Percentiles rank a stretch among this genome's conserved stretches.
phyloP scores from a whole-genome alignment of 148 eudicot species.

The Rhododendron simsii region DNA sequence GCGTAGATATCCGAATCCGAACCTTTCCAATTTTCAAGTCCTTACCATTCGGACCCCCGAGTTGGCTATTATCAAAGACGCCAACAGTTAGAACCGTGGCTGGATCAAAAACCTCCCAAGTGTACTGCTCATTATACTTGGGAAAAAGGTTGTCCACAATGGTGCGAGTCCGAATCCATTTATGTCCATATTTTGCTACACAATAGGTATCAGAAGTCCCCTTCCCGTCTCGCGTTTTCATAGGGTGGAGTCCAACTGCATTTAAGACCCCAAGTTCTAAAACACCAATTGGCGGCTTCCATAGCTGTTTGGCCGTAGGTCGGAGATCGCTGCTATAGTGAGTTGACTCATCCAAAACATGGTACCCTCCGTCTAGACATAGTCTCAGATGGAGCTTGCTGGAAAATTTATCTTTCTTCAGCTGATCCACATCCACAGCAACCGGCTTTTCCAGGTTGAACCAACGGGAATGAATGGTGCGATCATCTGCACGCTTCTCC shows the following conservation, averaged over 20 bases:
- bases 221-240: constrained; percentile 82
- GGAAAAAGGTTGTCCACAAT: constrained; percentile 75
- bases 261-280: constrained; percentile 80
- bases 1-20: constrained; percentile 81
- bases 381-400: constrained; percentile 77
- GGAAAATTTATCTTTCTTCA: constrained; percentile 82
- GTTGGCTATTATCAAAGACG: constrained; percentile 84
- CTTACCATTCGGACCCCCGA: constrained; percentile 58
- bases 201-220: constrained; percentile 97
- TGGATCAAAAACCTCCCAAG: constrained; percentile 98
- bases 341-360: constrained; percentile 94
- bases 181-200: constrained; percentile 94
- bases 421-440: constrained; percentile 72
- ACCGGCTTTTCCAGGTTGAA: constrained; percentile 86
- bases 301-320: constrained; percentile 89
- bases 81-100: constrained; percentile 91
- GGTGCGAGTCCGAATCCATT: constrained; percentile 91
- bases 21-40: constrained; percentile 90
- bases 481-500: constrained; percentile 87
- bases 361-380: constrained; percentile 98
- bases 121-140: constrained; percentile 91
- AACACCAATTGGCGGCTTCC: constrained; percentile 85
- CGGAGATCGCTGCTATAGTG: constrained; percentile 93
- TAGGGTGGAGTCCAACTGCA: constrained; percentile 86
- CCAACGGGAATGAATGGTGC: constrained; percentile 87